Percentiles rank a stretch among this genome's conserved stretches.
phyloP scores from a whole-genome alignment of 352 stramenopile genomes.

The Salisapilia sapeloensis region DNA sequence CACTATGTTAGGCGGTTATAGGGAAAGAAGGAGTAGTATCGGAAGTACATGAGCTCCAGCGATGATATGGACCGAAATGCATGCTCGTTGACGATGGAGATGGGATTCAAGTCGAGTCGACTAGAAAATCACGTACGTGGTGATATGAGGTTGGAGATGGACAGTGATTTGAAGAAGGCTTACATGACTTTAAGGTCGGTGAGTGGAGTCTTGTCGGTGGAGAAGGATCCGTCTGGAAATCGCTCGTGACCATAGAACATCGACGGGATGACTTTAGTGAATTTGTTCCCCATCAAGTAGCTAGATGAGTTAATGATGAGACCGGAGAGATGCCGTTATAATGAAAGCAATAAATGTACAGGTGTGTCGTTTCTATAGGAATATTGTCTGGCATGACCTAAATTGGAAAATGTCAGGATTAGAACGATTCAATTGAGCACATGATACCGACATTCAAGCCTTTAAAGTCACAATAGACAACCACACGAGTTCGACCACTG shows the following conservation, averaged over 20 bases:
- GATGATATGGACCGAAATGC: constrained; percentile 26
- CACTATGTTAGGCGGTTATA: neutral
- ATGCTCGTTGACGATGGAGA: constrained; percentile 59
- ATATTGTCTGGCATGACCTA: constrained; percentile 43
- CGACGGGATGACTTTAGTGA: constrained; percentile 30
- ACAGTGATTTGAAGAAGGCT: constrained; percentile 2
- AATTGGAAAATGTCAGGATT: constrained; percentile 2
- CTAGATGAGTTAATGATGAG: too few species aligned
- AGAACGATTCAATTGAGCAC: neutral
- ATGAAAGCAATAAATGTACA: constrained; percentile 16
- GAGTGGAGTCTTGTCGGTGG: constrained; percentile 17
- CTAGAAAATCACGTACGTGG: constrained; percentile 8
- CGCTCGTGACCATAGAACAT: constrained; percentile 48
- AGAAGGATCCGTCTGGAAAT: constrained; percentile 35
- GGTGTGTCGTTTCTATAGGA: constrained; percentile 42
- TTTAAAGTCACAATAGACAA: constrained; percentile 65
- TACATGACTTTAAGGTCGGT: constrained; percentile 57
- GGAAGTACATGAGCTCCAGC: constrained; percentile 43
- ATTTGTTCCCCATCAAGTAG: constrained; percentile 55
- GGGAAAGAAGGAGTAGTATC: neutral
- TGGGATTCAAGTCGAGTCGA: constrained; percentile 54
- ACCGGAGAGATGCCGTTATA: constrained; percentile 2
- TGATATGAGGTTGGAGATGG: neutral
- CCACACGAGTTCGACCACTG: constrained; percentile 37
- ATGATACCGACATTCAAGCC: constrained; percentile 20